These are phyloP conservation scores for Aspergillus hancockii DNA, from an alignment of 495 filamentous ascomycete species.

Conservation along the genomic window DNA sequence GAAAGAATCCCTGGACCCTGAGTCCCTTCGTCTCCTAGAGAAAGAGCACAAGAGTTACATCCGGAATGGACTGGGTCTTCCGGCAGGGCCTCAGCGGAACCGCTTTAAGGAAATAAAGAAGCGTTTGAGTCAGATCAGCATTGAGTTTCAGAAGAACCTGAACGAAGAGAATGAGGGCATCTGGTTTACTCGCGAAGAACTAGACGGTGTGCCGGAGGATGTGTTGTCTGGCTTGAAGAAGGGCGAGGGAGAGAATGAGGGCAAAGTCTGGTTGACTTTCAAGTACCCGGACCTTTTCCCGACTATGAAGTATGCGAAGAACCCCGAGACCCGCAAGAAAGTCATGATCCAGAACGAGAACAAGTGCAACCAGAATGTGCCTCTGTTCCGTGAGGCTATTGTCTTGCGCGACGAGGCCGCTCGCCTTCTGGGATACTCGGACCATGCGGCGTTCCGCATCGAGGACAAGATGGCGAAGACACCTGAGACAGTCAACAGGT, in stretches of 20 bases:
- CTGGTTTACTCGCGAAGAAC: constrained; percentile 63
- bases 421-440: constrained; percentile 84
- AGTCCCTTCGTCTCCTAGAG: constrained; percentile 63
- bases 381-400: constrained; percentile 84
- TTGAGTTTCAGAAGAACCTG: constrained; percentile 67
- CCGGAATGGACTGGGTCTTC: constrained; percentile 61
- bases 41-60: constrained; percentile 69
- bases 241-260: constrained; percentile 68
- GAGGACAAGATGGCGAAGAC: constrained; percentile 99
- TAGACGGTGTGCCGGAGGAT: constrained; percentile 66
- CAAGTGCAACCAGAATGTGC: constrained; percentile 83
- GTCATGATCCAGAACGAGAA: constrained; percentile 68
- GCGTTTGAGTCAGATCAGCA: constrained; percentile 62
- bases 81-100: constrained; percentile 60
- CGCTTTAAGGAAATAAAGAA: constrained; percentile 77
- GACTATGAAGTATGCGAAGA: constrained; percentile 62
- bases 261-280: constrained; percentile 66
- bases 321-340: constrained; percentile 55
- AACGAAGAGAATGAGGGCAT: constrained; percentile 69
- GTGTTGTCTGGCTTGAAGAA: constrained; percentile 65
- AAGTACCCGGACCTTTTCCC: constrained; percentile 72
- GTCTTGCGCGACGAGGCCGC: constrained; percentile 90
- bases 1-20: constrained; percentile 61
- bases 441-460: constrained; percentile 87
- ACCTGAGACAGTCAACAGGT: constrained; percentile 79